Base-by-base conservation (phyloP, 352 stramenopile genomes). In the Phytophthora cactorum region DNA sequence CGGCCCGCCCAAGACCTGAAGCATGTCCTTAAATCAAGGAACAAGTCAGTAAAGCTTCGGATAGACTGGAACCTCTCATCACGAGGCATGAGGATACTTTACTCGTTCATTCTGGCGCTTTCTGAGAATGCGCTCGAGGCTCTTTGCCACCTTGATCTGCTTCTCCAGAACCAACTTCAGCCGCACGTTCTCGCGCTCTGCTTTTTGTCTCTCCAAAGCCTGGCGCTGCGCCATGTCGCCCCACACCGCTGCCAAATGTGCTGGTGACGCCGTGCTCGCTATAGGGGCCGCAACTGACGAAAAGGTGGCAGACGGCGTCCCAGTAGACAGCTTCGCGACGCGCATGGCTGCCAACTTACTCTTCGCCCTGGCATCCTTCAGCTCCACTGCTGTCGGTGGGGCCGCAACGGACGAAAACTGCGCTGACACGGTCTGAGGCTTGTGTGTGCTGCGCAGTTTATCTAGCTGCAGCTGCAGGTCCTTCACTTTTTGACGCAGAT, bases 141-240 rank as follows among this genome's bases (percentile, higher is more conserved):
- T 78, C 43, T 79, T 81, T 53, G 64, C 72, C 59, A 82, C 58
- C 61, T 81, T 82, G 59, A 81, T 79, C 64, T 85, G 74, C 34
- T 78, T 77, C 52, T 89, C 77, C 25, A 88, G 53, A 32, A 83
- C 71, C 22, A 76, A 39, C 36, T 78, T 81, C 0, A 89, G 72
- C 22, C 72, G 68, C 44, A 81, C 65, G 38, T 88, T 86, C 50
- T 87, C 77, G 14, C 65, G 71, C 63, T 86, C 76, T 17, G 74
- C 63, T 39, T 78, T 76, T 57, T 79, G 66, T 7, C 71, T 64
- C 50, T 84, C 76, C 9, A 64, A 38, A 1, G 68, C 69, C 47
- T 88, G 77, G 8, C 72, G 64, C 22, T 74, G 60, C 2, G 78
- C 78, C 43, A 89, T 71, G 10, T 83, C 70, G 8, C 72, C 63